Evolutionary conservation across 208 protist species (phyloP).

Genomic region (Leishmania amazonensis): DNA sequence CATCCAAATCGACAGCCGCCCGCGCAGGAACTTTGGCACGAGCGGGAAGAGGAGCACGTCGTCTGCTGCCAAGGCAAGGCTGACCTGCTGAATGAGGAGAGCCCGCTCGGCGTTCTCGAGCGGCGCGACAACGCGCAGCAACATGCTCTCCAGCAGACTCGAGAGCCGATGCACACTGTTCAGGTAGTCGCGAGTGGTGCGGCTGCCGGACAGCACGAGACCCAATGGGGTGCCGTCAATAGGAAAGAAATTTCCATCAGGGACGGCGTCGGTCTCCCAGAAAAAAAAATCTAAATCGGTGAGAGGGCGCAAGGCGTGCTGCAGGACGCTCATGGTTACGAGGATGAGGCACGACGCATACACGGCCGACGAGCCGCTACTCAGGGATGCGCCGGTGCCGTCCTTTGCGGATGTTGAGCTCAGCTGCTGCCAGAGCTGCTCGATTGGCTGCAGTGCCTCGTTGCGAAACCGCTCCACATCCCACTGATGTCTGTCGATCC

Average conservation of each 20-base stretch:
- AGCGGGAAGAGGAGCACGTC: slow-evolving; percentile 56
- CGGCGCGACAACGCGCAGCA: slow-evolving; percentile 14
- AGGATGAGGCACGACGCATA: slow-evolving; percentile 39
- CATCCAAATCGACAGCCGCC: slow-evolving; percentile 41
- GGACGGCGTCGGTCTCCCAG: slow-evolving; percentile 42
- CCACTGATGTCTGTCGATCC: slow-evolving; percentile 28
- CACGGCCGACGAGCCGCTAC: slow-evolving; percentile 17
- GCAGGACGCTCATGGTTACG: slow-evolving; percentile 38
- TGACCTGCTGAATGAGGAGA: slow-evolving; percentile 41
- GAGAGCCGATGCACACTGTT: slow-evolving; percentile 34
- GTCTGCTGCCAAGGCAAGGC: slow-evolving; percentile 46
- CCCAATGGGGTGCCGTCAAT: slow-evolving; percentile 6
- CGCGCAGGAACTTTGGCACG: slow-evolving; percentile 47
- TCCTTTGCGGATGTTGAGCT: not conserved
- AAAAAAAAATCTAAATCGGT: slow-evolving; percentile 53
- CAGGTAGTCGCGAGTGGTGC: slow-evolving; percentile 57
- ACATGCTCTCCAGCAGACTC: slow-evolving; percentile 15
- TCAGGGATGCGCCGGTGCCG: not conserved
- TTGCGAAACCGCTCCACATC: slow-evolving; percentile 21
- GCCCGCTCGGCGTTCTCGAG: slow-evolving; percentile 28
- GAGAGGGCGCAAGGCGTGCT: slow-evolving; percentile 49
- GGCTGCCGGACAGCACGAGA: slow-evolving; percentile 40
- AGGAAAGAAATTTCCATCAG: slow-evolving; percentile 63
- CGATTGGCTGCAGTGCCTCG: slow-evolving; percentile 17
- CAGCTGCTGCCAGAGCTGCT: slow-evolving; percentile 31